Percentiles rank a stretch among this genome's conserved stretches.
Conservation (phyloP, 306 rosid species). For the Pyrus bretschneideri region DNA sequence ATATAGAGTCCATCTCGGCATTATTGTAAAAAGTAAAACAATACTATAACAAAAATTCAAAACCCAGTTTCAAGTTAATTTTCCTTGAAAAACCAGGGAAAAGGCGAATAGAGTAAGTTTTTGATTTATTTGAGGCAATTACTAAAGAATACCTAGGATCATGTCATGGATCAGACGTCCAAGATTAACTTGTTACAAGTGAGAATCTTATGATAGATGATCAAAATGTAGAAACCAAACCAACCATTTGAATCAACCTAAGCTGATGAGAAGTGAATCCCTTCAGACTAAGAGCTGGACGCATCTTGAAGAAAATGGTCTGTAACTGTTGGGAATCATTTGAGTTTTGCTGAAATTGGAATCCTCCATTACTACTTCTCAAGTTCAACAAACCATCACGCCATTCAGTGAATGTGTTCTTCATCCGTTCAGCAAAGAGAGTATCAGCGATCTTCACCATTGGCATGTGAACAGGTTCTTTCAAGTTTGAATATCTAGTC, state of each 20-base stretch:
- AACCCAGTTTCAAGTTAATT: neutral
- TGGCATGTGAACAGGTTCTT: slow-evolving; percentile 37
- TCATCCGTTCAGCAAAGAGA: slow-evolving; percentile 73
- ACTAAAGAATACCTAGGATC: neutral
- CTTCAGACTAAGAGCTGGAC: slow-evolving; percentile 63
- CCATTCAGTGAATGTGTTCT: slow-evolving; percentile 66
- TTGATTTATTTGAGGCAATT: neutral
- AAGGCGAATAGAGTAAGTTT: neutral
- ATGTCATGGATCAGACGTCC: neutral
- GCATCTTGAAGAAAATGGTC: slow-evolving; percentile 70
- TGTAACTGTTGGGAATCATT: slow-evolving; percentile 47
- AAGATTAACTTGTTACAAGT: neutral
- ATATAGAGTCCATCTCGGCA: neutral
- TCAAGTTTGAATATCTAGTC: slow-evolving; percentile 21
- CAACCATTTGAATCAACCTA: slow-evolving; percentile 79
- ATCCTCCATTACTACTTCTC: slow-evolving; percentile 33
- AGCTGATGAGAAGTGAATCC: slow-evolving; percentile 84
- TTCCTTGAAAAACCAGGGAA: neutral
- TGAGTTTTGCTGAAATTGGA: slow-evolving; percentile 38
- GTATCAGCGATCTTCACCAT: slow-evolving; percentile 42
- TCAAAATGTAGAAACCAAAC: neutral
- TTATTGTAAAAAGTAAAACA: neutral
- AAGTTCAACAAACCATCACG: slow-evolving; percentile 47
- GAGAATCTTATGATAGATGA: slow-evolving; percentile 7
- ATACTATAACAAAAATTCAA: neutral